Evolutionary conservation across 768 basidiomycete species (phyloP).

Genomic region (Boletus huronensis): DNA sequence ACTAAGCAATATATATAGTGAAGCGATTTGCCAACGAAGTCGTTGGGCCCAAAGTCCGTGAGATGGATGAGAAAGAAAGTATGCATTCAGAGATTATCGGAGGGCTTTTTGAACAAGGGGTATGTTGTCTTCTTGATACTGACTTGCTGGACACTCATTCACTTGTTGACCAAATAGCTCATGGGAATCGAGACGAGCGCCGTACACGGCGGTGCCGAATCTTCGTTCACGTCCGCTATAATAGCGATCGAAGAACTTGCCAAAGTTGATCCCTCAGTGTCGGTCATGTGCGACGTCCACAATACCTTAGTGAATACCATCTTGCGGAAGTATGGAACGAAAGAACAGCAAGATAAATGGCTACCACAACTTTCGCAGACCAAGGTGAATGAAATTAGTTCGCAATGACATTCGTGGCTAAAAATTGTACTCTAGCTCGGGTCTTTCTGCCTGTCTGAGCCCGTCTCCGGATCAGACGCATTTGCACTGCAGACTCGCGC

Average conservation of each 20-base stretch:
- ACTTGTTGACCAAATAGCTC: slow-evolving; percentile 46
- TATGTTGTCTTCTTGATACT: slow-evolving; percentile 36
- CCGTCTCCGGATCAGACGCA: slow-evolving; percentile 92
- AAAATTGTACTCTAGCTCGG: slow-evolving; percentile 61
- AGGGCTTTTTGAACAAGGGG: slow-evolving; percentile 92
- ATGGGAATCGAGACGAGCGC: slow-evolving; percentile 96
- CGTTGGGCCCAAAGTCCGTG: slow-evolving; percentile 84
- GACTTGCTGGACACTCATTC: neutral
- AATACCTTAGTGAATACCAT: slow-evolving; percentile 98
- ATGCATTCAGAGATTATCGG: slow-evolving; percentile 90
- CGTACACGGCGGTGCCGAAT: slow-evolving; percentile 83
- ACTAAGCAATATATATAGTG: slow-evolving; percentile 46
- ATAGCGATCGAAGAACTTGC: slow-evolving; percentile 98
- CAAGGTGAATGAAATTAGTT: slow-evolving; percentile 47
- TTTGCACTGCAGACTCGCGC: slow-evolving; percentile 95
- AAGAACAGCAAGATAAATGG: slow-evolving; percentile 85
- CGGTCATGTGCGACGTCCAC: slow-evolving; percentile 96
- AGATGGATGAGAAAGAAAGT: slow-evolving; percentile 96
- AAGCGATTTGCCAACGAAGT: slow-evolving; percentile 86
- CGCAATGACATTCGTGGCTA: neutral
- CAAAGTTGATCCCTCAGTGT: slow-evolving; percentile 93
- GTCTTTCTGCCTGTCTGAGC: slow-evolving; percentile 92
- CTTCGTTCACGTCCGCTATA: slow-evolving; percentile 91
- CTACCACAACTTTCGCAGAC: slow-evolving; percentile 76
- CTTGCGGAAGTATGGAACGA: slow-evolving; percentile 78